A percentile compares a stretch with the other conserved stretches of the same genome.
Evolutionary conservation across 2,329 filamentous ascomycete genomes (phyloP).

Genomic region (Achaetomium macrosporum): DNA sequence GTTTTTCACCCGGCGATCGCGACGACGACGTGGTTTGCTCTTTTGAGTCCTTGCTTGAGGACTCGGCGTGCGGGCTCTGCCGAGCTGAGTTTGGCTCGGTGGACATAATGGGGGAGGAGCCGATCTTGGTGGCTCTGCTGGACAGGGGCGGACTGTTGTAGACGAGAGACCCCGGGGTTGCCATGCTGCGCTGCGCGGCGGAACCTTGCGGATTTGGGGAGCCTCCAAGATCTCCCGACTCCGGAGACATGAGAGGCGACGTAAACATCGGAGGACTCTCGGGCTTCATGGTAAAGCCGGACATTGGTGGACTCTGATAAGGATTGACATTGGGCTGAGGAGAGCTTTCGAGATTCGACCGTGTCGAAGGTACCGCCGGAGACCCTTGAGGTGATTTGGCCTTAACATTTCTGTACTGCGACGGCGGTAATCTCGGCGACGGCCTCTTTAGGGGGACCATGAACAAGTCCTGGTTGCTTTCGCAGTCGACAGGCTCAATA

Average conservation of each 20-base stretch:
- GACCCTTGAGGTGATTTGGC: conserved; percentile 4
- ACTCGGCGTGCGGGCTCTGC: conserved; percentile 5
- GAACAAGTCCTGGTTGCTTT: conserved; percentile 16
- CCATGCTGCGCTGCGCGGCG: neutral
- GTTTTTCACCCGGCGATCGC: neutral
- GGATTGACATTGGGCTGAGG: conserved; percentile 1
- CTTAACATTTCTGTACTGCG: conserved; percentile 15
- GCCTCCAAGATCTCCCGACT: conserved; percentile 2
- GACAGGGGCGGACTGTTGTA: conserved; percentile 16
- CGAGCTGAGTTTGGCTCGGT: neutral
- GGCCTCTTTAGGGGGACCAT: conserved; percentile 19
- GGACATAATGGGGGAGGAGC: conserved; percentile 8
- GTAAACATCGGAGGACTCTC: conserved; percentile 13
- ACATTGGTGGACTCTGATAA: conserved; percentile 7
- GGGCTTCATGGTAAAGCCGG: conserved; percentile 7
- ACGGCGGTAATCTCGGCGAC: conserved; percentile 7
- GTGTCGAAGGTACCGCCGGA: neutral
- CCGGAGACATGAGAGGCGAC: conserved; percentile 14
- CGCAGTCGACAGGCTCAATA: conserved; percentile 17
- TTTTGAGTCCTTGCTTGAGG: conserved; percentile 1
- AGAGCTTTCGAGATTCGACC: neutral
- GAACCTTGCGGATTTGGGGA: neutral
- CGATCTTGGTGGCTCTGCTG: neutral
- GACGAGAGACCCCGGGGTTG: conserved; percentile 2
- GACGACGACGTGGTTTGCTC: conserved; percentile 5